phyloP scores from a whole-genome alignment of 2,329 filamentous ascomycete genomes.

The Hymenoscyphus occultus region DNA sequence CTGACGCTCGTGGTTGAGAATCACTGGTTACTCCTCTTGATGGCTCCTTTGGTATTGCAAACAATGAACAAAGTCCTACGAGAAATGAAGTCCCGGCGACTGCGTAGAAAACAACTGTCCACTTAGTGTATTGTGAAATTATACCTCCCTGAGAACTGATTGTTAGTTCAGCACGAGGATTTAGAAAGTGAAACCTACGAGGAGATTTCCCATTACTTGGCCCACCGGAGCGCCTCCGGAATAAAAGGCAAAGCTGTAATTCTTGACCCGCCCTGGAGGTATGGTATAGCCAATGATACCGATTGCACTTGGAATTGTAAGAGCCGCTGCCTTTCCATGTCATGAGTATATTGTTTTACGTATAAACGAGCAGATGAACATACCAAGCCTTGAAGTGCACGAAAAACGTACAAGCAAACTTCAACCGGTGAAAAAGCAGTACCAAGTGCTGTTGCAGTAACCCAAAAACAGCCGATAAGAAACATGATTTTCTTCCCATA shows the following conservation, averaged over 20 bases:
- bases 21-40: conserved; percentile 22
- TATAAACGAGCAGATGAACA: conserved; percentile 14
- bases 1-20: conserved; percentile 36
- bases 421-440: conserved; percentile 65
- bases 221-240: conserved; percentile 64
- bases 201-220: conserved; percentile 57
- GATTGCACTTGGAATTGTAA: conserved; percentile 68
- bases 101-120: conserved; percentile 67
- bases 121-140: conserved; percentile 58
- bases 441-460: conserved; percentile 55
- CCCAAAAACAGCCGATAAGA: conserved; percentile 53
- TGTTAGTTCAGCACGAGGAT: not conserved
- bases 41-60: conserved; percentile 56
- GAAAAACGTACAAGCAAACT: conserved; percentile 64
- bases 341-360: not conserved
- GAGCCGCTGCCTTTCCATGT: conserved; percentile 44
- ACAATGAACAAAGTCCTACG: conserved; percentile 54
- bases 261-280: conserved; percentile 64
- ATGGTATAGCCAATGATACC: conserved; percentile 68
- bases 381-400: conserved; percentile 62
- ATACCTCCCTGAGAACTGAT: conserved; percentile 51
- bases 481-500: conserved; percentile 47
- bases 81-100: conserved; percentile 57
- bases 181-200: conserved; percentile 17
- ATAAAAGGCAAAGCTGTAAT: conserved; percentile 66